Evolutionary conservation across 768 basidiomycete species (phyloP), one percentile per base, ranked within the genome.

Genomic region (Mycena filopes): DNA sequence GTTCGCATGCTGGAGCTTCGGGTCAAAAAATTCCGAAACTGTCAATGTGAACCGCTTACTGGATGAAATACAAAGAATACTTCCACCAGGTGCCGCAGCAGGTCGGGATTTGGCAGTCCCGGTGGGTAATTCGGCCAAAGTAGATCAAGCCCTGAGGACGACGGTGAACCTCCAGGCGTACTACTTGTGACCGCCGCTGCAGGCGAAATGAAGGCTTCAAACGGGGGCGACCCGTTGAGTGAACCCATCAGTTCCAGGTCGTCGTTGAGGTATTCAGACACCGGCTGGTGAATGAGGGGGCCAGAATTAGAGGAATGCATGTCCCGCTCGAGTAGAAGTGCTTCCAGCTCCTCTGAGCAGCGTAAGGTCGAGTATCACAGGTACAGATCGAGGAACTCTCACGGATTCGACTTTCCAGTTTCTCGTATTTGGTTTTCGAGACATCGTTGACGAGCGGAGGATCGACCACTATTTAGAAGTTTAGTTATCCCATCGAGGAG

Each of bases 31-130:
- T n/a, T n/a, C n/a, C n/a, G n/a, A n/a, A n/a, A n/a, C n/a, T n/a
- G n/a, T n/a, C n/a, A n/a, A n/a, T n/a, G n/a, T n/a, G n/a, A n/a
- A n/a, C n/a, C n/a, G n/a, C n/a, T n/a, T n/a, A n/a, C n/a, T n/a
- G 92, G 93, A 50, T 92, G 89, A 70, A 87, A 90, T 13, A 83
- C 80, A 75, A 95, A 95, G 77, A 95, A 96, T 3, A 87, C 87
- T 50, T 61, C 29, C 48, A 53, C 42, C 25, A 93, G 75, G 72
- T 92, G 90, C 43, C 84, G 83, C 13, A 93, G 77, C 38, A 91
- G 76, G 29, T 86, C 84, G 9, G 86, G 85, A n/a, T 78, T 76
- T 18, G 92, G 92, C 33, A 94, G 79, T 51, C 85, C 78, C 18
- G 76, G 76, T 1, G 92, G 89, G 89, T 91, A 93, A 65, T 80